Evolutionary conservation across 192 early-diverging fungal genomes (phyloP).

Genomic region (Geranomyces michiganensis): DNA sequence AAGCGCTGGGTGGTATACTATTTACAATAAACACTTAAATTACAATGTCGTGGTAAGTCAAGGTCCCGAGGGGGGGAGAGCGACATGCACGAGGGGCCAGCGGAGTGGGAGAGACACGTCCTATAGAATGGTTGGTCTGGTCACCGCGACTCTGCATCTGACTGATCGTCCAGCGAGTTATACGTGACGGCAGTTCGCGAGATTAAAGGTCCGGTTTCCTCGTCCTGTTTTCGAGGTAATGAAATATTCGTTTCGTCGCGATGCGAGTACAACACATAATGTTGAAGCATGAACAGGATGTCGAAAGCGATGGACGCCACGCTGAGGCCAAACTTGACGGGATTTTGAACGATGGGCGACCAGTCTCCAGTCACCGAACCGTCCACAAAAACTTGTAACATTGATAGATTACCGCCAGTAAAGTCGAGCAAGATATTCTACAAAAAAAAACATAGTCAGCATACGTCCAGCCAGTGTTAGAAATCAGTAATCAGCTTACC

Average conservation of each 20-base stretch:
- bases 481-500: not conserved
- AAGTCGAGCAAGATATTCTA: conserved; percentile 84
- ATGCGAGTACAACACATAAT: conserved; percentile 12
- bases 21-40: no score
- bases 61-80: no score
- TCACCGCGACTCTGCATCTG: no score
- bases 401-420: conserved; percentile 76
- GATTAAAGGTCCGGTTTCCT: conserved; percentile 2
- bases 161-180: conserved; percentile 1
- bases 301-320: conserved; percentile 74
- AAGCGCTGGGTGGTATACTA: no score
- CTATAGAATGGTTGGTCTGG: no score
- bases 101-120: no score
- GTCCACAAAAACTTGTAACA: conserved; percentile 80
- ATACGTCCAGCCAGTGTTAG: not conserved
- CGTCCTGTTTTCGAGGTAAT: conserved; percentile 7
- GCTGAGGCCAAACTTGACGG: conserved; percentile 70
- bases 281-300: conserved; percentile 14
- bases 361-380: conserved; percentile 61
- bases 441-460: not conserved
- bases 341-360: conserved; percentile 57
- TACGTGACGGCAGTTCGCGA: not conserved
- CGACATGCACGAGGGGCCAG: no score
- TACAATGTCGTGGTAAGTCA: no score
- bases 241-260: not conserved